A percentile compares a stretch with the other conserved stretches of the same genome.
These are phyloP conservation scores for Lentinula sp. DNA, from an alignment of 768 basidiomycete genomes.

Conservation along the genomic window DNA sequence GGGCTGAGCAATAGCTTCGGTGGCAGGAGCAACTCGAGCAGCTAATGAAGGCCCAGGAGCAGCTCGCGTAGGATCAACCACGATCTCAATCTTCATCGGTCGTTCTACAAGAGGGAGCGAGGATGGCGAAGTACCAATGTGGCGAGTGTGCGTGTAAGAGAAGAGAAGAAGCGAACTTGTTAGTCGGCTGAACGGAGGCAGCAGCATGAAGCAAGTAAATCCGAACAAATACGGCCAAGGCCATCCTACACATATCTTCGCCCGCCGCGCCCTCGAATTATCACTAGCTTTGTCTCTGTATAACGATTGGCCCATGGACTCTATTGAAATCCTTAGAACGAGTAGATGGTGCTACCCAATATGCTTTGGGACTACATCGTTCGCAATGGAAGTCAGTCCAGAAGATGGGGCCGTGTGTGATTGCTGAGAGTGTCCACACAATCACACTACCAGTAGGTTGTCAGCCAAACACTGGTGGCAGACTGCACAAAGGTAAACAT, in stretches of 20 bases:
- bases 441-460: neutral
- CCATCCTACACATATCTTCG: conserved; percentile 13
- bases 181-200: conserved; percentile 41
- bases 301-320: neutral
- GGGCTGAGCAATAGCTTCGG: conserved; percentile 25
- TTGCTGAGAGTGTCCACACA: neutral
- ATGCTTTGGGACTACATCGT: neutral
- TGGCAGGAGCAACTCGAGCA: conserved; percentile 69
- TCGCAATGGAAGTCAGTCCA: neutral
- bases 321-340: neutral
- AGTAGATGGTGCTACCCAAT: too few relatives aligned
- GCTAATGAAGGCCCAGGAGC: conserved; percentile 58
- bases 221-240: conserved; percentile 26
- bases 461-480: neutral
- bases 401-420: too few relatives aligned
- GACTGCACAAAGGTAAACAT: neutral
- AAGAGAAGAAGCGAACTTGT: conserved; percentile 29
- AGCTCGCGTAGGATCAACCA: conserved; percentile 74
- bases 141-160: conserved; percentile 21
- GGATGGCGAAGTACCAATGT: conserved; percentile 22
- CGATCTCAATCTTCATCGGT: conserved; percentile 54
- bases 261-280: conserved; percentile 23
- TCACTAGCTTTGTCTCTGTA: conserved; percentile 33
- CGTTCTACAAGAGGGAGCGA: conserved; percentile 22
- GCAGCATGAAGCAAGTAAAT: conserved; percentile 29